Evolutionary conservation across 2,329 filamentous ascomycete species (phyloP), one percentile per base, ranked within the genome.

Genomic region (Grosmannia serpens): DNA sequence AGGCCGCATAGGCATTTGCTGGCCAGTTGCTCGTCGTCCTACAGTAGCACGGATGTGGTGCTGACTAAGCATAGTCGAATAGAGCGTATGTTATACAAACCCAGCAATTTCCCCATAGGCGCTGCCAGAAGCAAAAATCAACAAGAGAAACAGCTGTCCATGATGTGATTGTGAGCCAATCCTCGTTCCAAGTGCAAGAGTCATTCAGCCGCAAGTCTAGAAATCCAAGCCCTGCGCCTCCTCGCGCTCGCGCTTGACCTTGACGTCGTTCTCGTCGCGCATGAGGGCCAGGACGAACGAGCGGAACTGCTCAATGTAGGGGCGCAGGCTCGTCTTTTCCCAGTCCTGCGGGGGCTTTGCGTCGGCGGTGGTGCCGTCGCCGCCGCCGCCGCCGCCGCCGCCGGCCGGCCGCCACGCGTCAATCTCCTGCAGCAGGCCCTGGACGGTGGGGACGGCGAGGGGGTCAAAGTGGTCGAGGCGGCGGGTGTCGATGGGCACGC

Each of bases 291-390:
- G 80, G 9, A 97, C 89, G 72, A 96, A 95, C 0, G 78, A 80
- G 64, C 88, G 82, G 72, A 99, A 97, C 65, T 87, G 86, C 59
- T 97, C 91, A 41, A 97, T 84, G 69, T 95, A 97, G 10, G 91
- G 90, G 75, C 88, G 95, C 68, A 99, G 72, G 64, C 89, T 90
- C 27, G 94, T 99, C 82, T 97, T 99, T 74, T 99, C 92, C 85
- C 92, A 97, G 69, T 99, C 94, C 64, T 86, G 82, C 53, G 88
- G 67, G 58, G 64, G 65, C 65, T 73, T 75, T n/a, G 29, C 54
- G 2, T 24, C 53, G 3, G 63, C 56, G 1, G 29, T 52, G 3
- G 62, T 15, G 1, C 27, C 53, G 46, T 63, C 70, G 33, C 66
- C 64, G 7, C 62, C 68, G 0, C 75, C 75, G 31, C 73, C 70